Percentiles rank a stretch among this genome's conserved stretches.
Conservation (phyloP, 1,284 basidiomycete species). For the Tilletia setariae region DNA sequence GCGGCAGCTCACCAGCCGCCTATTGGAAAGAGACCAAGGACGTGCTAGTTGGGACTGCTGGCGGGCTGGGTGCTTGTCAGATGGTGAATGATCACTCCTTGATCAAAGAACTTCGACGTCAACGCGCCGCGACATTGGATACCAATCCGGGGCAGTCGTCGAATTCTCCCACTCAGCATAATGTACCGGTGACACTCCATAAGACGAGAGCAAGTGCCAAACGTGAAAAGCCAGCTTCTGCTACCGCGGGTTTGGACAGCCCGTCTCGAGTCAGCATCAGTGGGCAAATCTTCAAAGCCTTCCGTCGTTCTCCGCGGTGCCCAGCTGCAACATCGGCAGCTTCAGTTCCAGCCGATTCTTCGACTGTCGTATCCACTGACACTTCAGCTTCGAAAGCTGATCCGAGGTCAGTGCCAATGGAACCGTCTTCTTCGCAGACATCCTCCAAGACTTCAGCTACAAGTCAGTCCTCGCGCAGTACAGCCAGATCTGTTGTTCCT, state of each 20-base stretch:
- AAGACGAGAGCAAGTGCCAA: background rate
- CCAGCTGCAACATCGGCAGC: background rate
- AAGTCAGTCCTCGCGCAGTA: too few species aligned
- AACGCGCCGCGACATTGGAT: background rate
- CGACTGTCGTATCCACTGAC: background rate
- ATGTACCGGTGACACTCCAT: background rate
- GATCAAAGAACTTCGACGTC: slow-evolving; percentile 5
- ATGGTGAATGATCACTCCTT: background rate
- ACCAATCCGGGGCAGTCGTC: background rate
- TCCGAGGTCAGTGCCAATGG: background rate
- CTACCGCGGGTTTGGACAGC: background rate
- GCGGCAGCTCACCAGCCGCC: slow-evolving; percentile 2
- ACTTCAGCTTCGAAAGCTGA: too few species aligned
- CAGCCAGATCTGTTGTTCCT: too few species aligned
- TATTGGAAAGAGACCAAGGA: slow-evolving; percentile 8
- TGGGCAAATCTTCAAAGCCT: slow-evolving; percentile 11
- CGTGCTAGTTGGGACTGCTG: background rate
- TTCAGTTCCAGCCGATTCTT: background rate
- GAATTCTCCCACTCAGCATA: background rate
- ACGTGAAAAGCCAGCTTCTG: background rate
- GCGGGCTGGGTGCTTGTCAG: background rate
- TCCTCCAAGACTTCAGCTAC: background rate
- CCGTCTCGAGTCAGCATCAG: background rate
- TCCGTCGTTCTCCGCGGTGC: slow-evolving; percentile 6
- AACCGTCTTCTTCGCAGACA: background rate